Percentiles rank a stretch among this genome's conserved stretches.
These are phyloP conservation scores for Magnusiomyces magnusii DNA, from an alignment of 1,139 yeast genomes.

Conservation along the genomic window DNA sequence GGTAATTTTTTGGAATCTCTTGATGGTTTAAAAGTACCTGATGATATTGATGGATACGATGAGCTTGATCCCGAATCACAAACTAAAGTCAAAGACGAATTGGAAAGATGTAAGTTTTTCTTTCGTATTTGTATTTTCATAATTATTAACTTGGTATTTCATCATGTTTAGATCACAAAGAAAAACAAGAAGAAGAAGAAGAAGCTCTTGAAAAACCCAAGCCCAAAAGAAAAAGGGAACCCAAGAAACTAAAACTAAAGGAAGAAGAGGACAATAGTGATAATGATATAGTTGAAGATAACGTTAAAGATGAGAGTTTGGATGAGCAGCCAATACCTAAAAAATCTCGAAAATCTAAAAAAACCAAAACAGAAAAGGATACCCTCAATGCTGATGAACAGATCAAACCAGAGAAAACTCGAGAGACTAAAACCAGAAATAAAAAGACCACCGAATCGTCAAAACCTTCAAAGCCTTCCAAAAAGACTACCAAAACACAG, in stretches of 20 bases:
- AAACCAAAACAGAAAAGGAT: neutral
- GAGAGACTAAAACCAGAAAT: neutral
- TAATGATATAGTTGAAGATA: too few species aligned
- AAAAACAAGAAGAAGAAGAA: neutral
- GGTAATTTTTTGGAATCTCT: neutral
- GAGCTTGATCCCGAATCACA: neutral
- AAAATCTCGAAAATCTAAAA: too few species aligned
- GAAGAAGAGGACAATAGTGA: too few species aligned
- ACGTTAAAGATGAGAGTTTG: too few species aligned
- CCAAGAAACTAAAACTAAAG: too few species aligned
- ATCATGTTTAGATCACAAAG: neutral
- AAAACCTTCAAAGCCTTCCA: neutral
- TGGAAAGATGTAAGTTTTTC: neutral
- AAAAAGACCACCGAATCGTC: neutral
- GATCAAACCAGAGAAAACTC: neutral
- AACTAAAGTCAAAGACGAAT: neutral
- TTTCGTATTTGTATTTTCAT: neutral
- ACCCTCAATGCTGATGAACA: too few species aligned
- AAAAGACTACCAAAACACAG: neutral
- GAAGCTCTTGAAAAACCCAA: too few species aligned
- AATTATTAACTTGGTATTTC: neutral
- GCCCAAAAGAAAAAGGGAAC: too few species aligned
- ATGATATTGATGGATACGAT: slow-evolving; percentile 4
- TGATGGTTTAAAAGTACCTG: neutral
- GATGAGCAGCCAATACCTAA: too few species aligned